These are phyloP conservation scores for Yamadazyma ubonensis DNA, from an alignment of 805 yeast species.

Conservation along the genomic window DNA sequence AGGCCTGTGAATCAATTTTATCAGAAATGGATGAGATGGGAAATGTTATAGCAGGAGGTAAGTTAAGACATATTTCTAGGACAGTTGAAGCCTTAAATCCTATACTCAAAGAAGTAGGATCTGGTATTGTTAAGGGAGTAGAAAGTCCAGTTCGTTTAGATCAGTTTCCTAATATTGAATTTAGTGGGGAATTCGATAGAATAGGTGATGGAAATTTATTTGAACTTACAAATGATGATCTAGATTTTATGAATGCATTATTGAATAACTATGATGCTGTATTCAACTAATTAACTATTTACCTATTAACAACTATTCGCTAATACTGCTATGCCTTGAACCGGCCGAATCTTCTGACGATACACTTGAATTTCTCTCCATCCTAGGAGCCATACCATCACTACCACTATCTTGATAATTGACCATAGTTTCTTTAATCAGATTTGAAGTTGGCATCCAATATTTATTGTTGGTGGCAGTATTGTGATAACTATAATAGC, in stretches of 20 bases:
- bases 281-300: slow-evolving; percentile 4
- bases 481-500: slow-evolving; percentile 35
- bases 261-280: slow-evolving; percentile 13
- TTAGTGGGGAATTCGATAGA: neutral
- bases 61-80: slow-evolving; percentile 7
- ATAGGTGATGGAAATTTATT: neutral
- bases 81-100: slow-evolving; percentile 5
- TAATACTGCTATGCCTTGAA: slow-evolving; percentile 13
- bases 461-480: slow-evolving; percentile 38
- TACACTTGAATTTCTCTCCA: slow-evolving; percentile 9
- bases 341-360: slow-evolving; percentile 8
- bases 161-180: neutral
- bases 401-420: neutral
- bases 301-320: slow-evolving; percentile 3
- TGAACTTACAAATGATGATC: slow-evolving; percentile 20
- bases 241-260: slow-evolving; percentile 19
- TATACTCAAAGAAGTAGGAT: neutral
- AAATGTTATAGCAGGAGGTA: slow-evolving; percentile 7
- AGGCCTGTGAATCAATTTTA: neutral
- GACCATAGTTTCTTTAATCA: slow-evolving; percentile 1
- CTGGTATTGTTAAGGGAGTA: neutral
- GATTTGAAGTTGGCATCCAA: slow-evolving; percentile 30
- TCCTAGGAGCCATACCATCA: slow-evolving; percentile 2
- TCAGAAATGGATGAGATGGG: slow-evolving; percentile 7
- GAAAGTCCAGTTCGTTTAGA: neutral